Percentiles rank a stretch among this genome's conserved stretches.
Conservation (phyloP, 768 basidiomycete genomes). For the Phaeotremella fagi region DNA sequence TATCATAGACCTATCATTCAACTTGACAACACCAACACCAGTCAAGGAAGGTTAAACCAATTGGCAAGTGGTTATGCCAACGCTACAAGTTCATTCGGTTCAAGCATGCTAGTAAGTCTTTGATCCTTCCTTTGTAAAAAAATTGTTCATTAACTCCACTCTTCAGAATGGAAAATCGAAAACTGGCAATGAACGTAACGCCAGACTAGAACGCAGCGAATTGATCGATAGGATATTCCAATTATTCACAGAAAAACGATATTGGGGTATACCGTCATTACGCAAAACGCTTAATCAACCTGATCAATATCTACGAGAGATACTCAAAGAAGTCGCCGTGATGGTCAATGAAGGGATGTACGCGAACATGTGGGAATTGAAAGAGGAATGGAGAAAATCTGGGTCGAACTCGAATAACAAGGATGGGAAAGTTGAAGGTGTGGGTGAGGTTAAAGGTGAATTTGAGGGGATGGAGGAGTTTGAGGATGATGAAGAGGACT, state of each 20-base stretch:
- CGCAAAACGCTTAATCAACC: slow-evolving; percentile 27
- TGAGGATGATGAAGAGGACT: slow-evolving; percentile 12
- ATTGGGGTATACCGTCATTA: slow-evolving; percentile 55
- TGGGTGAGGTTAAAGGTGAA: neutral
- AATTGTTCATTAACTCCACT: neutral
- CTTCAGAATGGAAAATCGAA: slow-evolving; percentile 5
- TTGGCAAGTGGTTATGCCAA: slow-evolving; percentile 35
- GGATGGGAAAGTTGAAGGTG: neutral
- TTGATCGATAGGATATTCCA: slow-evolving; percentile 77
- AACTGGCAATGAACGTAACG: slow-evolving; percentile 63
- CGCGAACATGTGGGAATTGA: slow-evolving; percentile 31
- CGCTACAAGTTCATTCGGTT: slow-evolving; percentile 18
- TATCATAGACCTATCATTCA: slow-evolving; percentile 24
- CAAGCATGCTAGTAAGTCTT: slow-evolving; percentile 26
- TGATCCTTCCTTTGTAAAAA: neutral
- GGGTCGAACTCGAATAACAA: neutral
- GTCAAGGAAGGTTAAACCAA: slow-evolving; percentile 32
- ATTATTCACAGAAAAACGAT: slow-evolving; percentile 70
- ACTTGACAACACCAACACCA: slow-evolving; percentile 23
- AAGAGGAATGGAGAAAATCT: slow-evolving; percentile 13
- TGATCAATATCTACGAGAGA: slow-evolving; percentile 34
- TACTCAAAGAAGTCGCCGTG: slow-evolving; percentile 33
- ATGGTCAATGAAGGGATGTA: slow-evolving; percentile 30
- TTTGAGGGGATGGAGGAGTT: neutral
- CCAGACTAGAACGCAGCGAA: slow-evolving; percentile 85